Conservation (phyloP, 441 rosid species). For the Metrosideros polymorpha region DNA sequence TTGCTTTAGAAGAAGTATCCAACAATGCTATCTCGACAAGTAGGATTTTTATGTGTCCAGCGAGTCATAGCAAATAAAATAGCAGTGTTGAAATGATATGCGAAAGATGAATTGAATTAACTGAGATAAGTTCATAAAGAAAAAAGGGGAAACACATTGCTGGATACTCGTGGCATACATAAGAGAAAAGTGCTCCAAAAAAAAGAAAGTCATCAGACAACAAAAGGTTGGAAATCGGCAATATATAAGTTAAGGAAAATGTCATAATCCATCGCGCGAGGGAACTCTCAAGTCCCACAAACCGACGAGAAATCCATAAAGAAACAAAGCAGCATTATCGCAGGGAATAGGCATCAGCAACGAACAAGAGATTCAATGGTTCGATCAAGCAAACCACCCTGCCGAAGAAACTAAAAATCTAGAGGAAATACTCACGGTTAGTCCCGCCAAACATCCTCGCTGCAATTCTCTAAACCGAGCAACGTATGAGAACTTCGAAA, state of each 20-base stretch:
- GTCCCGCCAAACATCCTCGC: conserved; percentile 56
- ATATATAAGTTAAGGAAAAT: background rate
- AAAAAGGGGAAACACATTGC: background rate
- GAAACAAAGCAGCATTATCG: background rate
- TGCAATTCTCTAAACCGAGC: background rate
- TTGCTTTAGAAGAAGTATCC: background rate
- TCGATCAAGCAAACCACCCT: background rate
- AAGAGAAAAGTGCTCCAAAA: background rate
- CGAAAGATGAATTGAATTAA: background rate
- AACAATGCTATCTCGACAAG: background rate
- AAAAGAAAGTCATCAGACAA: background rate
- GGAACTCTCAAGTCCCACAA: background rate
- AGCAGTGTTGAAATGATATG: background rate
- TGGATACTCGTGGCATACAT: background rate
- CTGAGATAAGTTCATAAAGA: background rate
- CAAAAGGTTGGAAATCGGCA: background rate
- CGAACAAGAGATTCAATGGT: background rate
- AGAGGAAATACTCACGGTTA: conserved; percentile 32
- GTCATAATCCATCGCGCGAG: background rate
- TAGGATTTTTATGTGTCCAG: background rate
- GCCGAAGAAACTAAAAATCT: background rate
- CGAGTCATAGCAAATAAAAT: background rate
- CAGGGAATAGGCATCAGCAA: background rate
- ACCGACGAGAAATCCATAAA: background rate
- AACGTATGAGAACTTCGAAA: background rate